Base-by-base conservation (phyloP, 164 flowering plant genomes). In the Umbilicus rupestris region DNA sequence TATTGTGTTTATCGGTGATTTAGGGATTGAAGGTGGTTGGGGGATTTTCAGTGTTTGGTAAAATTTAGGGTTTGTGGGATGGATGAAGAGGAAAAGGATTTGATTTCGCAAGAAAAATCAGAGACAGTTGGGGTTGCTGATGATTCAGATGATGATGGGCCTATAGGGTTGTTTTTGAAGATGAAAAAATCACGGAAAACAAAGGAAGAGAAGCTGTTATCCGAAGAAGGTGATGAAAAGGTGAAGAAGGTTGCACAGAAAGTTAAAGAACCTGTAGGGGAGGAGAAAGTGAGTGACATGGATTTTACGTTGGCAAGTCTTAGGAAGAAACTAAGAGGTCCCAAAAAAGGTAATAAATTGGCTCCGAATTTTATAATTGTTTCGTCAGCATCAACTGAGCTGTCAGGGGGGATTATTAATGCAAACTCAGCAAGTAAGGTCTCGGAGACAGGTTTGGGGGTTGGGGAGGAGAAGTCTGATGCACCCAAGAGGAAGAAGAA, bases 251-350 rank as follows among this genome's bases (percentile, higher is more conserved):
- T 44, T 69, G 74, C 69, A 46, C 71, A 16, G 50, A 72, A 64
- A 75, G 78, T 65, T 12, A 76, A 74, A 31, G 71, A 72, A 39
- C 41, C 37, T 47, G 69, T 39, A 63, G 76, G 29, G 37, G 74
- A 67, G 20, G 81, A 74, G 71, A 86, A 80, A 67, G 65, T 71
- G 31, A 84, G 82, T 39, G 84, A 79, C 22, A 85, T 86, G 95
- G 81, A 87, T 47, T 87, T 87, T 69, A 88, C 97, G 0, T 73
- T 89, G 69, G 92, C 92, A 0, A 83, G 77, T 75, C 82, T 85
- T 60, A 80, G 78, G 84, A 82, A 82, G 82, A 83, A 80, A 68
- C 70, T 87, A 72, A 89, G 76, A 75, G 81, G 79, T 67, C 90
- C 90, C 1, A 88, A 87, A 80, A 79, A 76, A 69, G 83, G 76